Conservation (phyloP, 805 yeast genomes). For the Suhomyces sp. region DNA sequence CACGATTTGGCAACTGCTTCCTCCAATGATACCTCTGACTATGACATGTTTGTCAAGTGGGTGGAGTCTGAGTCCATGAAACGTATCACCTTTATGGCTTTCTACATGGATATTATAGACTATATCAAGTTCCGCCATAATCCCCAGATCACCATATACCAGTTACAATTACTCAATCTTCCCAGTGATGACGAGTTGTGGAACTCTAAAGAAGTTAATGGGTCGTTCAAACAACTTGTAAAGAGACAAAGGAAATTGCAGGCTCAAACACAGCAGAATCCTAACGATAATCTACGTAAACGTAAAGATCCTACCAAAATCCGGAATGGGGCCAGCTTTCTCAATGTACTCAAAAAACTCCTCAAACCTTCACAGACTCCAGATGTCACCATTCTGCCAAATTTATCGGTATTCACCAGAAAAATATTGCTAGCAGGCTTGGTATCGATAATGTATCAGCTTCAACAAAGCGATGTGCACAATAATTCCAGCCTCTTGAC, state of each 20-base stretch:
- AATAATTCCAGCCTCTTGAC: slow-evolving; percentile 38
- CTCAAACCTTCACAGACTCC: slow-evolving; percentile 48
- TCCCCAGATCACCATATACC: slow-evolving; percentile 38
- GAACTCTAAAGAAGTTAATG: slow-evolving; percentile 38
- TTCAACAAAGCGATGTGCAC: slow-evolving; percentile 70
- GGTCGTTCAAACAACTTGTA: slow-evolving; percentile 36
- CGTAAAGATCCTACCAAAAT: slow-evolving; percentile 5
- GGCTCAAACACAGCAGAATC: slow-evolving; percentile 1
- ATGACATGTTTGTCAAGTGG: slow-evolving; percentile 58
- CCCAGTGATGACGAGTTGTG: slow-evolving; percentile 44
- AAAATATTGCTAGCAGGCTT: slow-evolving; percentile 66
- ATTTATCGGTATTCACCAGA: slow-evolving; percentile 53
- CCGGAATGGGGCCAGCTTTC: slow-evolving; percentile 35
- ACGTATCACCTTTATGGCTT: slow-evolving; percentile 76
- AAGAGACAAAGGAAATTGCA: slow-evolving; percentile 34
- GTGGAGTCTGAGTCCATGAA: slow-evolving; percentile 77
- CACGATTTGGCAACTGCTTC: slow-evolving; percentile 9
- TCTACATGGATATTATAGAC: slow-evolving; percentile 75
- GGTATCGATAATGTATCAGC: slow-evolving; percentile 62
- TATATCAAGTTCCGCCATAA: slow-evolving; percentile 77
- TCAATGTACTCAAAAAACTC: slow-evolving; percentile 55
- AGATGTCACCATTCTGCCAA: slow-evolving; percentile 9
- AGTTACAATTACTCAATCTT: slow-evolving; percentile 36
- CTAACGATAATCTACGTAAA: not conserved
- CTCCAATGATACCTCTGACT: slow-evolving; percentile 23